phyloP scores from a whole-genome alignment of 257 asterid species.

The Solanum etuberosum region DNA sequence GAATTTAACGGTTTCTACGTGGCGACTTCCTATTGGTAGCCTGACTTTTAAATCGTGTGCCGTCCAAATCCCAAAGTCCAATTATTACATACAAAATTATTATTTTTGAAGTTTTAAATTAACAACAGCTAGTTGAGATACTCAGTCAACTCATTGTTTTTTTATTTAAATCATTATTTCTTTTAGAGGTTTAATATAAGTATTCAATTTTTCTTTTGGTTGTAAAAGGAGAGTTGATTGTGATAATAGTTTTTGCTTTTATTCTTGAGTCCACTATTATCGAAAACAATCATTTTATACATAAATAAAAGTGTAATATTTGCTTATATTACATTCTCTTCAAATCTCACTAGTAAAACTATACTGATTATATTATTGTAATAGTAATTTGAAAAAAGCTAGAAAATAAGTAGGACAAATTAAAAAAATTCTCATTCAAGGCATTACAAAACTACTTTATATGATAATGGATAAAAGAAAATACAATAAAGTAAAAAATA shows the following conservation, averaged over 20 bases:
- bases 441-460: neutral
- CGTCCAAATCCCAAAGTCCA: neutral
- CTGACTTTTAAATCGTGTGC: neutral
- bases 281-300: accelerated
- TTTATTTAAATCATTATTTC: neutral
- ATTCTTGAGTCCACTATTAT: neutral
- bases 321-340: too few relatives aligned
- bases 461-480: neutral
- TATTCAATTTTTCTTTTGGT: neutral
- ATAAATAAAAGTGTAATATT: too few relatives aligned
- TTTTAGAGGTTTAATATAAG: neutral
- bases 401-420: neutral
- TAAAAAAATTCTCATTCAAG: too few relatives aligned
- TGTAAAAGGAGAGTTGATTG: neutral
- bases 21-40: neutral
- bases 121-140: neutral
- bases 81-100: neutral
- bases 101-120: neutral
- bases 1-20: neutral
- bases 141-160: neutral
- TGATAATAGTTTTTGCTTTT: neutral
- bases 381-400: neutral
- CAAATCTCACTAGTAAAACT: neutral
- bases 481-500: neutral
- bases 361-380: neutral